A percentile compares a stretch with the other conserved stretches of the same genome.
Evolutionary conservation across 257 asterid species (phyloP).

Genomic region (Solanum bukasovii): DNA sequence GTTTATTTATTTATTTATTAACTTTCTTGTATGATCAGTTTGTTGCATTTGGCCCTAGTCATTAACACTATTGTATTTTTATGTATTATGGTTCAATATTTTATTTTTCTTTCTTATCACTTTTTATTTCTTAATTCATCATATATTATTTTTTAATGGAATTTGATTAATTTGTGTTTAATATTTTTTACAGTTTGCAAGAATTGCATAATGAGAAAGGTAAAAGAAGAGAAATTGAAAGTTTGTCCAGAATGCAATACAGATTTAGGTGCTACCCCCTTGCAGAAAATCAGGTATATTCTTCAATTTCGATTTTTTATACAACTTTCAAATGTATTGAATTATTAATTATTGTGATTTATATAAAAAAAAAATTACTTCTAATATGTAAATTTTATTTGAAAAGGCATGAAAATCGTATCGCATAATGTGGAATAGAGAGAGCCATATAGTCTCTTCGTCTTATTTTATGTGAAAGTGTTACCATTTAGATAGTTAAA

Average conservation of each 20-base stretch:
- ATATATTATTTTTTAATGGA: no score
- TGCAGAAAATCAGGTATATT: constrained; percentile 45
- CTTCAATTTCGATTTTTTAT: background rate
- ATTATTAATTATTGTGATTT: background rate
- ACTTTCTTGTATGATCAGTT: no score
- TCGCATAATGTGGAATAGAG: background rate
- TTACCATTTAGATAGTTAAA: background rate
- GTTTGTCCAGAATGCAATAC: constrained; percentile 46
- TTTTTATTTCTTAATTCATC: background rate
- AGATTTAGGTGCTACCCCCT: constrained; percentile 42
- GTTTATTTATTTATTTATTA: no score
- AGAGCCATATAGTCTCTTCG: background rate
- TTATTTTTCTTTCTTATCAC: background rate
- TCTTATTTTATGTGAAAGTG: background rate
- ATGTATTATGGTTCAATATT: background rate
- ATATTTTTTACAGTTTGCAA: constrained; percentile 34
- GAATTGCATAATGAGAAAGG: constrained; percentile 43
- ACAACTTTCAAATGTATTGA: background rate
- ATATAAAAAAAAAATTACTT: background rate
- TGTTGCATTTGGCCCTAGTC: no score
- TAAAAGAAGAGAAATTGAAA: constrained; percentile 30
- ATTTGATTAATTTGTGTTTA: background rate
- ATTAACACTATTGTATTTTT: no score
- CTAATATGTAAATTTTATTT: background rate
- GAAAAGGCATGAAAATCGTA: background rate